Conservation (phyloP, 768 basidiomycete genomes). For the Boletus rubescentipes region DNA sequence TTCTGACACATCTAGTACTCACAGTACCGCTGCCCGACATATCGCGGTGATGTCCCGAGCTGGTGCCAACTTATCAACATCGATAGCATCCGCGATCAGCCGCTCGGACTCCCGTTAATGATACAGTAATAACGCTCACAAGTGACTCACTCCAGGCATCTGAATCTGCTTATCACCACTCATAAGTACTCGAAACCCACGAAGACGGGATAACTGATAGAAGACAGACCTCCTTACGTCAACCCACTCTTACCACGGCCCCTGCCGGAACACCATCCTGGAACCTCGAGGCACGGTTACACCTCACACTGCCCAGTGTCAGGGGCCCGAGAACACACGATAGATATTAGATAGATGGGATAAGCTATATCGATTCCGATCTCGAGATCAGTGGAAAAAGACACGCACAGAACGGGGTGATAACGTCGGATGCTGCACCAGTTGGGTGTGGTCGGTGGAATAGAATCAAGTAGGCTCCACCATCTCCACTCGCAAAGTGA, state of each 20-base stretch:
- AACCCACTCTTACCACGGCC: not conserved
- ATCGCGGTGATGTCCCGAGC: not conserved
- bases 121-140: not conserved
- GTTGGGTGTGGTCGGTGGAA: too few relatives aligned
- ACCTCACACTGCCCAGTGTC: not conserved
- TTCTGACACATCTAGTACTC: not conserved
- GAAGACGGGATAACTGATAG: slow-evolving; percentile 9
- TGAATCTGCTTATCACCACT: slow-evolving; percentile 14
- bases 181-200: too few relatives aligned
- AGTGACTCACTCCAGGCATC: too few relatives aligned
- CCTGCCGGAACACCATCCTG: slow-evolving; percentile 6
- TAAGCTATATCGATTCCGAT: slow-evolving; percentile 2
- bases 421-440: too few relatives aligned
- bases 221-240: slow-evolving; percentile 12
- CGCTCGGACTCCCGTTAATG: not conserved
- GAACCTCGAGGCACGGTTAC: slow-evolving; percentile 16
- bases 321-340: slow-evolving; percentile 10
- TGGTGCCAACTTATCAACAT: not conserved
- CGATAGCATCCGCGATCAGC: slow-evolving; percentile 9
- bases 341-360: not conserved
- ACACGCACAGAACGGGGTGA: not conserved
- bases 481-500: not conserved
- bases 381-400: not conserved
- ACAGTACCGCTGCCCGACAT: not conserved
- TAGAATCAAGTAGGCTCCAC: too few relatives aligned